Conservation (phyloP, 1,284 basidiomycete genomes). For the Dichomitus squalens region DNA sequence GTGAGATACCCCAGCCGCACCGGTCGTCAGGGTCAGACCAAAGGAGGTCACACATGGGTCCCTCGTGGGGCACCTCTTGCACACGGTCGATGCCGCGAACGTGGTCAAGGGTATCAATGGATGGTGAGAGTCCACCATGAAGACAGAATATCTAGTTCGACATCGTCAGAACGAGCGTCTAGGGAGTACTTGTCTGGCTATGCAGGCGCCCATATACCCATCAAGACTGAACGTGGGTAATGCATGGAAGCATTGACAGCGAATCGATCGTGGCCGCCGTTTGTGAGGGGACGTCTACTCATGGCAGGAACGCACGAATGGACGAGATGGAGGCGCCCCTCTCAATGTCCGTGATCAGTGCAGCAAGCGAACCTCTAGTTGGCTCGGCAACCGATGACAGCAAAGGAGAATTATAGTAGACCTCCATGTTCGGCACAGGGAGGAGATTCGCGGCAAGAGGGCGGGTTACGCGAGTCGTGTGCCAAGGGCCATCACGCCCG, state of each 20-base stretch:
- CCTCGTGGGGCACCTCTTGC: slow-evolving; percentile 99
- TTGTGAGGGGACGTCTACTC: not conserved
- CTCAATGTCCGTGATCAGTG: not conserved
- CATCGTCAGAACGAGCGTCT: slow-evolving; percentile 7
- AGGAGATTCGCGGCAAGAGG: no score
- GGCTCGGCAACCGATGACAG: not conserved
- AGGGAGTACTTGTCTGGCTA: not conserved
- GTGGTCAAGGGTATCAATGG: slow-evolving; percentile 99
- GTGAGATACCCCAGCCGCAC: slow-evolving; percentile 99
- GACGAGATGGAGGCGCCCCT: not conserved
- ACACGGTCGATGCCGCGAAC: slow-evolving; percentile 98
- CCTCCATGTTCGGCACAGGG: not conserved
- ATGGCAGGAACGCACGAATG: not conserved
- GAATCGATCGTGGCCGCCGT: not conserved
- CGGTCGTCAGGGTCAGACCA: slow-evolving; percentile 99
- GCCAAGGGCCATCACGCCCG: not conserved
- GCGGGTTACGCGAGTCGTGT: slow-evolving; percentile 6
- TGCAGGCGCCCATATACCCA: slow-evolving; percentile 5
- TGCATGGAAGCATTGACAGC: not conserved
- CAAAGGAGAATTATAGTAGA: not conserved
- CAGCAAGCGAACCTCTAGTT: not conserved
- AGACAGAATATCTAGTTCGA: slow-evolving; percentile 93
- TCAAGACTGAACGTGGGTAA: not conserved
- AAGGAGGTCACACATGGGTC: slow-evolving; percentile 98
- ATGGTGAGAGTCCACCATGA: slow-evolving; percentile 97